phyloP scores from a whole-genome alignment of 257 asterid species.

The Verbascum thapsus region DNA sequence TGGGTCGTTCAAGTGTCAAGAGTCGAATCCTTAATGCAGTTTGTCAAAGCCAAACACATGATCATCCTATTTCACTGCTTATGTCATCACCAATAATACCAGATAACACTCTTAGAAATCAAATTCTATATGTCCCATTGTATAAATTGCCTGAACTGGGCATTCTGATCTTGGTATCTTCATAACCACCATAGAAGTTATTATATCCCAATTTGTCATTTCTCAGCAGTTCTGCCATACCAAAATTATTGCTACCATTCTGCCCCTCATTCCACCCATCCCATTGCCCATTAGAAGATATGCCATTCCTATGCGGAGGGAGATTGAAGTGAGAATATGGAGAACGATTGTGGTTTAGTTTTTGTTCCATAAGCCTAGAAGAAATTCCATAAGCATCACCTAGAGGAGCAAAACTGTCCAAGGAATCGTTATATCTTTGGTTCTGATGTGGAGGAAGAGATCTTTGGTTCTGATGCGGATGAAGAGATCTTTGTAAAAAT shows the following conservation, averaged over 20 bases:
- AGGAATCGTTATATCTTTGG: slow-evolving; percentile 56
- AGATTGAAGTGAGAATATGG: slow-evolving; percentile 58
- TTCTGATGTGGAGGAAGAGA: slow-evolving; percentile 71
- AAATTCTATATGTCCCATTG: slow-evolving; percentile 74
- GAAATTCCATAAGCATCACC: slow-evolving; percentile 68
- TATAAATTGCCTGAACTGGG: slow-evolving; percentile 74
- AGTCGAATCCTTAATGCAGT: not conserved
- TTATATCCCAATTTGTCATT: slow-evolving; percentile 63
- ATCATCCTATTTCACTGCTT: not conserved
- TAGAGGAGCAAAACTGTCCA: slow-evolving; percentile 47
- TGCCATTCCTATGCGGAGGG: slow-evolving; percentile 63
- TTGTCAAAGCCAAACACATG: not conserved
- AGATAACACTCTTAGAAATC: slow-evolving; percentile 30
- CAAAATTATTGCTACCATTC: slow-evolving; percentile 54
- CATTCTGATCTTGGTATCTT: slow-evolving; percentile 68
- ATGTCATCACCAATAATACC: not conserved
- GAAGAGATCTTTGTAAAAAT: slow-evolving; percentile 65
- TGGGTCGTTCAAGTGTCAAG: not conserved
- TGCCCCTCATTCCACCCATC: slow-evolving; percentile 77
- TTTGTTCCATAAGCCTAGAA: slow-evolving; percentile 71
- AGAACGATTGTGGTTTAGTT: slow-evolving; percentile 52
- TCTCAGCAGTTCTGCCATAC: slow-evolving; percentile 71
- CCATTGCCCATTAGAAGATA: slow-evolving; percentile 81
- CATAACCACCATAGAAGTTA: slow-evolving; percentile 64
- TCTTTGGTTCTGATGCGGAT: slow-evolving; percentile 69